Conservation (phyloP, 129 eudicot genomes). For the Silybum marianum region DNA sequence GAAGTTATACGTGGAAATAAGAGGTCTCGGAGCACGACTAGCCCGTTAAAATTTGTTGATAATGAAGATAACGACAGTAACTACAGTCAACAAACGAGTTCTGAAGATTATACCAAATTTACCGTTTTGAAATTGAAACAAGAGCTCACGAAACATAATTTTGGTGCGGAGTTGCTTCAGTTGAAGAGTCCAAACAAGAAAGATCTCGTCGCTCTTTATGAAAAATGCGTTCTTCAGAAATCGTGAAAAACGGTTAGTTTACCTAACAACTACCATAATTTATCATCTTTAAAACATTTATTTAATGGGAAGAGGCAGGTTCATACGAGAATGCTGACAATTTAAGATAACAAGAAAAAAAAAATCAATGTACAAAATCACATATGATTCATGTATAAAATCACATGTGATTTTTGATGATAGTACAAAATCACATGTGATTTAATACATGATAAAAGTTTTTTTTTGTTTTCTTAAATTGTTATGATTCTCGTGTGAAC, state of each 20-base stretch:
- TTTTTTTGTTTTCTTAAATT: too few relatives aligned
- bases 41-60: conserved; percentile 49
- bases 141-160: conserved; percentile 76
- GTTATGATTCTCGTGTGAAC: not conserved
- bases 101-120: conserved; percentile 79
- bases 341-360: too few relatives aligned
- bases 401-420: too few relatives aligned
- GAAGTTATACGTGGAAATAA: conserved; percentile 61
- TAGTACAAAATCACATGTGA: too few relatives aligned
- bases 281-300: not conserved
- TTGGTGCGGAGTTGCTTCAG: conserved; percentile 83
- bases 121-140: conserved; percentile 76
- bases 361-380: too few relatives aligned
- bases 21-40: conserved; percentile 62
- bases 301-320: too few relatives aligned
- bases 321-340: too few relatives aligned
- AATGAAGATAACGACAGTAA: conserved; percentile 59
- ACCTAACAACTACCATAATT: not conserved
- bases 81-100: conserved; percentile 48
- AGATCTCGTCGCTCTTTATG: conserved; percentile 85
- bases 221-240: conserved; percentile 66
- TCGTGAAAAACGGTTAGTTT: conserved; percentile 35
- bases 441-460: too few relatives aligned
- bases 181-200: conserved; percentile 72
- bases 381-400: too few relatives aligned